Conservation (phyloP, 495 filamentous ascomycete species). For the Penicillium waksmanii region DNA sequence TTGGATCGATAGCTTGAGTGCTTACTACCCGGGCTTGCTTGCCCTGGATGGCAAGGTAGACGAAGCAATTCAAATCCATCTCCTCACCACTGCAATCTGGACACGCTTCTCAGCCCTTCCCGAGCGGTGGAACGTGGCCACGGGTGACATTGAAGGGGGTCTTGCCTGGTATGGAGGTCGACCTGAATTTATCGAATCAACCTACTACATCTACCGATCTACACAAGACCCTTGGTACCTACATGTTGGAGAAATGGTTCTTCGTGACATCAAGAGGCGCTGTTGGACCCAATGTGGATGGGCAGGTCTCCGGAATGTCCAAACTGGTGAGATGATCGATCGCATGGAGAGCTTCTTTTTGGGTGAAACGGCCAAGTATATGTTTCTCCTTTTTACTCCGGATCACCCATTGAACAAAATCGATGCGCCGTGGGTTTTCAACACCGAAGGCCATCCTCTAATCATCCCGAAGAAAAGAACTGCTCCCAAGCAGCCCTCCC, state of each 20-base stretch:
- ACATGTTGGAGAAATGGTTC: conserved; percentile 92
- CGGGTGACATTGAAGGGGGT: conserved; percentile 83
- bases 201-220: conserved; percentile 87
- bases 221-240: conserved; percentile 98
- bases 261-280: conserved; percentile 83
- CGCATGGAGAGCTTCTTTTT: conserved; percentile 99
- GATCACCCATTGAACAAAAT: conserved; percentile 85
- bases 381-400: conserved; percentile 85
- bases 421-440: conserved; percentile 89
- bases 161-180: conserved; percentile 93
- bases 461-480: conserved; percentile 67
- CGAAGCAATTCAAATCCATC: conserved; percentile 84
- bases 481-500: conserved; percentile 8
- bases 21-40: conserved; percentile 93
- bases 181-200: conserved; percentile 95
- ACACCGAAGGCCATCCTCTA: conserved; percentile 93
- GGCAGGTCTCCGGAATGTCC: conserved; percentile 93
- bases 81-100: conserved; percentile 92
- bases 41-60: conserved; percentile 84
- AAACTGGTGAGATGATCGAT: conserved; percentile 85
- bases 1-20: conserved; percentile 95
- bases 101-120: conserved; percentile 89
- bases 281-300: conserved; percentile 96
- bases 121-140: conserved; percentile 87
- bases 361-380: conserved; percentile 93